These are phyloP conservation scores for Daldinia concentrica DNA, from an alignment of 495 filamentous ascomycete species.

Conservation along the genomic window DNA sequence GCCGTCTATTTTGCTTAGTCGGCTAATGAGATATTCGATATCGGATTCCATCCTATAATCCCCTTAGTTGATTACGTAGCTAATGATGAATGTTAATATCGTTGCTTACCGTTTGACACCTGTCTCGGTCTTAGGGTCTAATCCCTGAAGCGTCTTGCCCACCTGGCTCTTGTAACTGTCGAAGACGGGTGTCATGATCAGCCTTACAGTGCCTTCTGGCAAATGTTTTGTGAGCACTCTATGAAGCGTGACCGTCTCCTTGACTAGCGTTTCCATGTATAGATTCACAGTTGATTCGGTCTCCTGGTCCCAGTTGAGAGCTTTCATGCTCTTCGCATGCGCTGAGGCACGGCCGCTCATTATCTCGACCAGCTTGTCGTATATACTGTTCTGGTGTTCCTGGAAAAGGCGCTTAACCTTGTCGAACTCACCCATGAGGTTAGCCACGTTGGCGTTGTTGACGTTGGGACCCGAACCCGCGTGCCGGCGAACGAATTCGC, in stretches of 20 bases:
- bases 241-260: conserved; percentile 88
- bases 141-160: conserved; percentile 75
- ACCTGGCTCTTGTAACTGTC: conserved; percentile 85
- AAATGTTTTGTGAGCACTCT: conserved; percentile 88
- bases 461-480: conserved; percentile 64
- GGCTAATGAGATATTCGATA: conserved; percentile 76
- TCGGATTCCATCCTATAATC: conserved; percentile 77
- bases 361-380: conserved; percentile 95
- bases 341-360: conserved; percentile 81
- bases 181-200: conserved; percentile 94
- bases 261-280: conserved; percentile 92
- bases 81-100: no score
- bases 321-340: conserved; percentile 79
- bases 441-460: conserved; percentile 55
- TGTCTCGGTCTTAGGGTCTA: conserved; percentile 69
- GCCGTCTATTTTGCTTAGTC: conserved; percentile 81
- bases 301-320: conserved; percentile 75
- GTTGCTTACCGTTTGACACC: conserved; percentile 73
- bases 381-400: conserved; percentile 92
- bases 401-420: conserved; percentile 88
- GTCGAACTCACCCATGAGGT: conserved; percentile 87
- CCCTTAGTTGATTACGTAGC: neutral
- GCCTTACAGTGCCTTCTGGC: conserved; percentile 75
- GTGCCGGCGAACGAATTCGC: conserved; percentile 89
- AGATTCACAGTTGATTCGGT: conserved; percentile 58